Conservation (phyloP, 768 basidiomycete species). For the Neoboletus brunneissimus region DNA sequence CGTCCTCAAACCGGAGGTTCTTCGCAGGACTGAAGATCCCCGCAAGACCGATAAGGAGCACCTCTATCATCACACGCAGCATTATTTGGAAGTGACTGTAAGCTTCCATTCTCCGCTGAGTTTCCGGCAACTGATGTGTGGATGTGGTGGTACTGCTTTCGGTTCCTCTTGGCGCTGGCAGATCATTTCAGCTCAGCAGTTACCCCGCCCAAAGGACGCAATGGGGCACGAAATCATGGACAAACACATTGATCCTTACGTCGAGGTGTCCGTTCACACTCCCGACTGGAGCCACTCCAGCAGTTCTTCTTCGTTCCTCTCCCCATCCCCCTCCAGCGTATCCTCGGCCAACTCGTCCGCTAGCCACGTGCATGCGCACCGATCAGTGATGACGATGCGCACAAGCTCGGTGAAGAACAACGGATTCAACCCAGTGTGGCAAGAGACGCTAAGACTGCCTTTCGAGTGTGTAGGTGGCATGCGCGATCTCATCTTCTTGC, state of each 20-base stretch:
- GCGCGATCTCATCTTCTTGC: conserved; percentile 81
- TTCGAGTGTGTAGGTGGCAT: conserved; percentile 76
- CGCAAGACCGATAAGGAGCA: conserved; percentile 62
- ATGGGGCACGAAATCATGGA: conserved; percentile 59
- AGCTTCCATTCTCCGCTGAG: conserved; percentile 12
- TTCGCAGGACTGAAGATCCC: conserved; percentile 52
- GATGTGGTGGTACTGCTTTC: background rate
- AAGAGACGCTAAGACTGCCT: conserved; percentile 64
- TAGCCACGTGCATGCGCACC: conserved; percentile 29
- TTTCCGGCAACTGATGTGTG: background rate
- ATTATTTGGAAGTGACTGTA: conserved; percentile 65
- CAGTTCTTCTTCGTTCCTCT: conserved; percentile 8
- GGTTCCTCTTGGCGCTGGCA: conserved; percentile 20
- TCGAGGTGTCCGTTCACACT: conserved; percentile 74
- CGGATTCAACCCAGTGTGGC: conserved; percentile 90
- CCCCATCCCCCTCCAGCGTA: conserved; percentile 1
- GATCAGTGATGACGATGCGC: conserved; percentile 48
- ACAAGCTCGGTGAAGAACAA: conserved; percentile 77
- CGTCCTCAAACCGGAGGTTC: conserved; percentile 80
- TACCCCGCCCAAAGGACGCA: conserved; percentile 69
- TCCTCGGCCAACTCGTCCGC: conserved; percentile 6
- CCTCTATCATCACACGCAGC: conserved; percentile 49
- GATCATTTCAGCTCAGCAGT: conserved; percentile 87
- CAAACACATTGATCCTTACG: conserved; percentile 67
- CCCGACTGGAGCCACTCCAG: conserved; percentile 61